Evolutionary conservation across 495 filamentous ascomycete genomes (phyloP), one percentile per base, ranked within the genome.

Genomic region (Letharia lupina): DNA sequence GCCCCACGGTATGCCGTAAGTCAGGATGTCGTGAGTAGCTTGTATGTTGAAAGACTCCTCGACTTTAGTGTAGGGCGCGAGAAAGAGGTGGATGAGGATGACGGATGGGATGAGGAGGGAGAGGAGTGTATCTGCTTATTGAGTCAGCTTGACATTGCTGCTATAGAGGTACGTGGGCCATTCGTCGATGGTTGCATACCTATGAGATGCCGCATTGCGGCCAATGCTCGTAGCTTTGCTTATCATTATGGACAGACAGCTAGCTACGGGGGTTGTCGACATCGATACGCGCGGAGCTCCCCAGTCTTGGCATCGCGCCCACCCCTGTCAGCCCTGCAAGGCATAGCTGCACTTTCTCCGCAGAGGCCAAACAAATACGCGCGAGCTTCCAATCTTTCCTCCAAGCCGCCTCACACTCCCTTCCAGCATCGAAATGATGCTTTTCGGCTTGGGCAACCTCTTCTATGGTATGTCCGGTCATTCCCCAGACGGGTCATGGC

Each of bases 41-140:
- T 99, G 94, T 62, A 98, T 86, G 70, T 96, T 96, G 83, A 99
- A 99, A 0, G 93, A 97, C 77, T 99, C 94, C 74, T 99, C 94
- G 64, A 99, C 95, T 76, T 99, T 99, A 60, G 95, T 97, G 78
- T 94, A 97, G 1, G 94, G 95, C 20, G 95, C 86, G 12, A 84
- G 75, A 64, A 86, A 66, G 60, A 96, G 83, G 75, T 99, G 93
- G 37, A 91, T 60, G 28, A 93, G 73, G 68, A 96, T 83, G 45
- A 91, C 73, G 3, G 74, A 68, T 3, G 89, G 88, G 65, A 96
- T 83, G 65, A 83, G 73, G 20, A 75, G 77, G 50, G 88, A 77
- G 42, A 84, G 67, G 31, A 82, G 57, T 23, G 73, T 54, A 68
- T 88, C 85, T 88, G 65, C 45, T 45, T 6, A 10, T 2, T 12